Conservation (phyloP, 1,284 basidiomycete genomes). For the Ustilago xerochloae region DNA sequence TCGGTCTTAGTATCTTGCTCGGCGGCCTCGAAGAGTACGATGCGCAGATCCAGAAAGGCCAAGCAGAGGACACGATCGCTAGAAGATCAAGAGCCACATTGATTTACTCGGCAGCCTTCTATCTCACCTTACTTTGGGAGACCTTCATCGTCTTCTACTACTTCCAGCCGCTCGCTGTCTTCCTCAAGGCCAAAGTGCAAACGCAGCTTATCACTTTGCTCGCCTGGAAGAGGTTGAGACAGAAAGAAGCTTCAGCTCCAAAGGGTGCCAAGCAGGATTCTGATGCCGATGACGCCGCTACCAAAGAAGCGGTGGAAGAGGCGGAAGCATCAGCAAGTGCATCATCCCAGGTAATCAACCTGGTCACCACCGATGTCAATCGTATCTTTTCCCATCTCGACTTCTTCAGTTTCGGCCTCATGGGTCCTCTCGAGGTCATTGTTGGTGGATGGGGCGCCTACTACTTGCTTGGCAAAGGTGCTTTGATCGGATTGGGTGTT, state of each 20-base stretch:
- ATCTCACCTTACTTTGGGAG: slow-evolving; percentile 16
- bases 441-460: slow-evolving; percentile 38
- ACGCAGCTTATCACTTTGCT: slow-evolving; percentile 30
- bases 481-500: slow-evolving; percentile 27
- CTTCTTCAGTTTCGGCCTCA: slow-evolving; percentile 31
- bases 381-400: slow-evolving; percentile 30
- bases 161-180: slow-evolving; percentile 19
- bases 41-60: background rate
- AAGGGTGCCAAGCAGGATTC: too few species aligned
- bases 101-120: slow-evolving; percentile 33
- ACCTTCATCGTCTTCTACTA: slow-evolving; percentile 27
- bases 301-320: background rate
- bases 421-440: slow-evolving; percentile 42
- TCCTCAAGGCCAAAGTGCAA: slow-evolving; percentile 21
- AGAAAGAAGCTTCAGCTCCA: slow-evolving; percentile 30
- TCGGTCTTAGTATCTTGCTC: slow-evolving; percentile 23
- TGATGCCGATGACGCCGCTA: background rate
- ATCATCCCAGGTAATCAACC: slow-evolving; percentile 41
- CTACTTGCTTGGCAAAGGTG: slow-evolving; percentile 34
- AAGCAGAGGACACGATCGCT: background rate
- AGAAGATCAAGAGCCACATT: slow-evolving; percentile 27
- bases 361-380: slow-evolving; percentile 36
- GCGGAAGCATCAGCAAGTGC: background rate
- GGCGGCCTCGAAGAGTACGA: slow-evolving; percentile 27
- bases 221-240: slow-evolving; percentile 39